phyloP scores from a whole-genome alignment of 208 protist species.

The Blechomonas ayalai region DNA sequence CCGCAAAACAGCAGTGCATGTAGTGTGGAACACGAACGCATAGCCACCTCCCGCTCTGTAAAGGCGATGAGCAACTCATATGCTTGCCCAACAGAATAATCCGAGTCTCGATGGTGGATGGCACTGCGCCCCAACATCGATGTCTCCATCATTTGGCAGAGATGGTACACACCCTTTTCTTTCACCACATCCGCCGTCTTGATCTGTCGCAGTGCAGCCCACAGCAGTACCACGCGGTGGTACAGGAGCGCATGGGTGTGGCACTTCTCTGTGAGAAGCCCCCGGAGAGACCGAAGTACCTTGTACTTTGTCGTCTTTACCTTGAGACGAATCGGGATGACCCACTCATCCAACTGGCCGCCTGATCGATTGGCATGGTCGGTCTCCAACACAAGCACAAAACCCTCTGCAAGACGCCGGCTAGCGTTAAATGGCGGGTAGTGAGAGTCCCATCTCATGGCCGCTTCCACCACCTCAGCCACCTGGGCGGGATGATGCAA shows the following conservation, averaged over 20 bases:
- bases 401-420: constrained; percentile 64
- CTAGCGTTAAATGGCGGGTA: constrained; percentile 15
- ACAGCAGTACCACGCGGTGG: constrained; percentile 42
- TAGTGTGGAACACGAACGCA: constrained; percentile 16
- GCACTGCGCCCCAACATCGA: constrained; percentile 1
- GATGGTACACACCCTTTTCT: constrained; percentile 8
- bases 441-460: constrained; percentile 24
- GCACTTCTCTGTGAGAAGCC: constrained; percentile 48
- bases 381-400: constrained; percentile 57
- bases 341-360: constrained; percentile 12
- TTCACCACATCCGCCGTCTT: constrained; percentile 2
- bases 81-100: constrained; percentile 24
- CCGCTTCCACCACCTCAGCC: constrained; percentile 13
- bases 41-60: constrained; percentile 17
- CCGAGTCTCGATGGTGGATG: constrained; percentile 25
- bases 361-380: not conserved
- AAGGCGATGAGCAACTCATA: constrained; percentile 25
- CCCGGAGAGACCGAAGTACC: constrained; percentile 71
- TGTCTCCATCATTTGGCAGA: constrained; percentile 18
- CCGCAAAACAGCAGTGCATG: constrained; percentile 59
- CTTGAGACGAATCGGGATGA: constrained; percentile 66
- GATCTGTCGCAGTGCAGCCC: constrained; percentile 17
- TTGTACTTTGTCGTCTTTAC: constrained; percentile 72
- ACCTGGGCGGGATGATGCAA: constrained; percentile 14
- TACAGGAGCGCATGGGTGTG: constrained; percentile 28